Evolutionary conservation across 352 stramenopile genomes (phyloP).

Genomic region (Globisporangium canariense): DNA sequence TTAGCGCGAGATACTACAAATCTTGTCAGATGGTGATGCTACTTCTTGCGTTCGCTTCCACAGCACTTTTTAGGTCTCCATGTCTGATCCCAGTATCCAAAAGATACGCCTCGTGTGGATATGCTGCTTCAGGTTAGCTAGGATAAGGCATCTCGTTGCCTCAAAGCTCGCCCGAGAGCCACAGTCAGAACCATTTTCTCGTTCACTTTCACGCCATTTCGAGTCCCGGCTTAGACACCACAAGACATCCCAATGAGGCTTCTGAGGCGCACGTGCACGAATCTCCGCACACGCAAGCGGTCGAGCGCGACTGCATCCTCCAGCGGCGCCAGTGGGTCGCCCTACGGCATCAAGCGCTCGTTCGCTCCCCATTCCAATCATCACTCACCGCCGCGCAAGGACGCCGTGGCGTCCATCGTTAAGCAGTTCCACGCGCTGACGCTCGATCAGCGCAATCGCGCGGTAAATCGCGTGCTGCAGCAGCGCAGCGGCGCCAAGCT

Average conservation of each 20-base stretch:
- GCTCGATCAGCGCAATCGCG: constrained; percentile 49
- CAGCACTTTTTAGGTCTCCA: background rate
- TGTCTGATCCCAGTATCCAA: background rate
- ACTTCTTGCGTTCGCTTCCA: background rate
- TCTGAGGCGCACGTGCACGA: constrained; percentile 16
- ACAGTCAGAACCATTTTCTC: background rate
- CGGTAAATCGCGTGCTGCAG: constrained; percentile 49
- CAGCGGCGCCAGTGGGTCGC: background rate
- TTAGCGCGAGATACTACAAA: too few species aligned
- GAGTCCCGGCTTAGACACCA: background rate
- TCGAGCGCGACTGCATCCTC: background rate
- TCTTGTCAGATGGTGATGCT: background rate
- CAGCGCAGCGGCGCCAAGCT: constrained; percentile 26
- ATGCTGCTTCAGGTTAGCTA: background rate
- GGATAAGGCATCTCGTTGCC: too few species aligned
- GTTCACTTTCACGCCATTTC: background rate
- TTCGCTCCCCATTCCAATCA: background rate
- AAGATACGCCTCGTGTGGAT: background rate
- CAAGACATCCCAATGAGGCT: constrained; percentile 14
- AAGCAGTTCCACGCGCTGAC: constrained; percentile 61
- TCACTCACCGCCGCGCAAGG: constrained; percentile 16
- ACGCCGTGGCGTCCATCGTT: constrained; percentile 38
- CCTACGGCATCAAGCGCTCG: constrained; percentile 14
- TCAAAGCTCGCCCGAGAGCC: background rate
- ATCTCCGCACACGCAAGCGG: constrained; percentile 15